Percentiles rank a stretch among this genome's conserved stretches.
Evolutionary conservation across 306 rosid species (phyloP).

Genomic region (Cucurbita maxima): DNA sequence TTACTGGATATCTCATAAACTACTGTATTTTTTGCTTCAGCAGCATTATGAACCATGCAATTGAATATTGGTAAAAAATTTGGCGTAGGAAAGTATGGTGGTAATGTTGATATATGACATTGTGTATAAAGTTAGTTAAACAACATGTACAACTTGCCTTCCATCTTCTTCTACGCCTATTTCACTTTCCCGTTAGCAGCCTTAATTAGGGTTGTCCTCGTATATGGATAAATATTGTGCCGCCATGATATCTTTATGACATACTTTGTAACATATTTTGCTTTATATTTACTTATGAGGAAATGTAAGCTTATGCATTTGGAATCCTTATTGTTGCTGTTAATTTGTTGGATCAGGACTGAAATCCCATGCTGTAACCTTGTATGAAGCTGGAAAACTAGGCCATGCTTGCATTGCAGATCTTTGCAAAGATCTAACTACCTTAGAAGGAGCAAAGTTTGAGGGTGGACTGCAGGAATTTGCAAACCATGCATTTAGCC

Average conservation of each 20-base stretch:
- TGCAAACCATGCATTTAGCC: constrained; percentile 94
- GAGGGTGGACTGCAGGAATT: constrained; percentile 96
- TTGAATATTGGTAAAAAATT: background rate
- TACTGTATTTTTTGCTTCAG: background rate
- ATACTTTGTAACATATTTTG: background rate
- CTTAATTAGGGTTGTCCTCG: background rate
- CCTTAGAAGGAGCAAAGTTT: constrained; percentile 71
- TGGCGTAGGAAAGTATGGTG: background rate
- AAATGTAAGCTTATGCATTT: background rate
- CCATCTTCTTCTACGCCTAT: background rate
- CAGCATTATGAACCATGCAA: background rate
- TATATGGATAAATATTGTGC: background rate
- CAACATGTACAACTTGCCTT: background rate
- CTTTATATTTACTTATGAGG: background rate
- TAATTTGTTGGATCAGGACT: constrained; percentile 40
- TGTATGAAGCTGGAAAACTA: constrained; percentile 90
- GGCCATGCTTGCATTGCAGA: constrained; percentile 83
- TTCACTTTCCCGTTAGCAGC: background rate
- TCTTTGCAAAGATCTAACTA: constrained; percentile 88
- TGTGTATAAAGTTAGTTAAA: background rate
- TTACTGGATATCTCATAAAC: background rate
- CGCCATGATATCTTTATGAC: background rate
- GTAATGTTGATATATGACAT: background rate
- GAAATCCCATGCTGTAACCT: constrained; percentile 96
- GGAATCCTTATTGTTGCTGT: background rate